Evolutionary conservation across 2,329 filamentous ascomycete genomes (phyloP).

Genomic region (Aschersonia sp.): DNA sequence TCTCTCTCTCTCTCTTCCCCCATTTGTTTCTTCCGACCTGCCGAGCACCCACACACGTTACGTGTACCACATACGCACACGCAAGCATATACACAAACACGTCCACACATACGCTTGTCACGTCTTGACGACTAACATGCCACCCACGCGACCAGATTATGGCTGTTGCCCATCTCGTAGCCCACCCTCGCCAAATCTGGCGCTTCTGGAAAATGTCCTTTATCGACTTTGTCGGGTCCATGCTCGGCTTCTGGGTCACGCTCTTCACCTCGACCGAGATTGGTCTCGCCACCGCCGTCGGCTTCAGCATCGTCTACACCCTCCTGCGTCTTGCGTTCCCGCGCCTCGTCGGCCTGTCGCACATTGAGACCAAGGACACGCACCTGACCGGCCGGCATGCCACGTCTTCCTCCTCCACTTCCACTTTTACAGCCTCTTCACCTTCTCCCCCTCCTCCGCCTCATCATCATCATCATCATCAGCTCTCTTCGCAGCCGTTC

Average conservation of each 20-base stretch:
- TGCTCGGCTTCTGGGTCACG: conserved; percentile 50
- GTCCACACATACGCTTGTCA: too few relatives aligned
- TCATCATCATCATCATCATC: too few relatives aligned
- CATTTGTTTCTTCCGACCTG: too few relatives aligned
- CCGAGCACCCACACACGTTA: too few relatives aligned
- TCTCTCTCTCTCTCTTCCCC: too few relatives aligned
- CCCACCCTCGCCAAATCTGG: conserved; percentile 43
- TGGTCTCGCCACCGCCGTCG: conserved; percentile 43
- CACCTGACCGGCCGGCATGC: conserved; percentile 4
- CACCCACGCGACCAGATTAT: conserved; percentile 27
- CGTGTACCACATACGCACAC: too few relatives aligned
- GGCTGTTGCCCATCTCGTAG: conserved; percentile 47
- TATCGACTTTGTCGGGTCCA: conserved; percentile 47
- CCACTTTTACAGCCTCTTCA: too few relatives aligned
- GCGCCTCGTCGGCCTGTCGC: conserved; percentile 17
- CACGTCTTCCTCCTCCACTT: too few relatives aligned
- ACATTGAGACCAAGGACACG: conserved; percentile 14
- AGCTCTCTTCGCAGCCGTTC: conserved; percentile 1
- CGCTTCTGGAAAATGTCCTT: conserved; percentile 50
- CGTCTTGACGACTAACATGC: neutral
- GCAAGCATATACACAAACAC: too few relatives aligned
- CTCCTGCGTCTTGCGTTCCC: conserved; percentile 44
- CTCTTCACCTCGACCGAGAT: conserved; percentile 45
- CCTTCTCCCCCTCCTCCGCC: too few relatives aligned
- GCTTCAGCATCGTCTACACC: conserved; percentile 48